A percentile compares a stretch with the other conserved stretches of the same genome.
phyloP scores from a whole-genome alignment of 768 basidiomycete genomes.

The Suillus luteus region DNA sequence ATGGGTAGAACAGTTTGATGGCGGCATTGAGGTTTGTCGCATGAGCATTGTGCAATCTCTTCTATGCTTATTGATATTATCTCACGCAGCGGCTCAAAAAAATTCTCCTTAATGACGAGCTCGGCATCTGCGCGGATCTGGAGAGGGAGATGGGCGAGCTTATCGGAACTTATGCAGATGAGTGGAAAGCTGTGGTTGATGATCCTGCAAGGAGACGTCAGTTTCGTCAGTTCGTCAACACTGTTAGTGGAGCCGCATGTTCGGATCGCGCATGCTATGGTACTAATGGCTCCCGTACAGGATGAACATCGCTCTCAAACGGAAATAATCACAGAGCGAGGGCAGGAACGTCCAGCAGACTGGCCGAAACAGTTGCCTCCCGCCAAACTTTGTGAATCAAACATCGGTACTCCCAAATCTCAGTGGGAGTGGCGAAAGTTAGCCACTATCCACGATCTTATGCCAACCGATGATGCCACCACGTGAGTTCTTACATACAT shows the following conservation, averaged over 20 bases:
- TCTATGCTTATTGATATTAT: background rate
- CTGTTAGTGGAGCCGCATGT: conserved; percentile 32
- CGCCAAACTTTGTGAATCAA: conserved; percentile 42
- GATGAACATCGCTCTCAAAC: conserved; percentile 44
- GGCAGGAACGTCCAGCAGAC: conserved; percentile 63
- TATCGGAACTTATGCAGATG: conserved; percentile 65
- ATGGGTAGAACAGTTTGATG: conserved; percentile 73
- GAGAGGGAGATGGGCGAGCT: conserved; percentile 68
- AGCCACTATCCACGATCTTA: conserved; percentile 50
- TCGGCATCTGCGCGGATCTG: conserved; percentile 71
- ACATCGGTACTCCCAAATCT: conserved; percentile 44
- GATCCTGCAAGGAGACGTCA: conserved; percentile 49
- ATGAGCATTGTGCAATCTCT: background rate
- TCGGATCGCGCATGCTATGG: too few relatives aligned
- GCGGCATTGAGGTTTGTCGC: conserved; percentile 55
- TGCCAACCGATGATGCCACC: conserved; percentile 44
- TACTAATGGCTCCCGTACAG: conserved; percentile 8
- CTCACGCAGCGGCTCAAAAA: conserved; percentile 52
- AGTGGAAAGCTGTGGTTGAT: conserved; percentile 67
- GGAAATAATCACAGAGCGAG: conserved; percentile 60
- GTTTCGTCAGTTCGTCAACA: conserved; percentile 70
- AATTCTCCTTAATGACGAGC: conserved; percentile 67
- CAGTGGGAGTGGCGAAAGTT: conserved; percentile 61
- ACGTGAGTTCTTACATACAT: conserved; percentile 39
- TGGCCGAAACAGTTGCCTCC: conserved; percentile 63